Evolutionary conservation across 306 rosid species (phyloP).

Genomic region (Mucuna pruriens): DNA sequence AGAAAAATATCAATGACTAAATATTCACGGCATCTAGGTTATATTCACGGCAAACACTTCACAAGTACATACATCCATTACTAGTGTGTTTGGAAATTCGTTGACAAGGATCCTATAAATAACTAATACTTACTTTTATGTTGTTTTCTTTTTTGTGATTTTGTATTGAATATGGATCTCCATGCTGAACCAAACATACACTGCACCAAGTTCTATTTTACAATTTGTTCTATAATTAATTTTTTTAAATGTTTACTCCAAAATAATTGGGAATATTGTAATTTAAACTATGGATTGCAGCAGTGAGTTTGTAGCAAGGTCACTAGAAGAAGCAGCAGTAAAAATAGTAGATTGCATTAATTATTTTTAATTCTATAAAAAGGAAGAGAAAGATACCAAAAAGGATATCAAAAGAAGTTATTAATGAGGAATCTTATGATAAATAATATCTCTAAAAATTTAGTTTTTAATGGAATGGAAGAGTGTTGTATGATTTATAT

Average conservation of each 20-base stretch:
- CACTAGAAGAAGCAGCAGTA: not conserved
- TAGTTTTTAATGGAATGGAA: not conserved
- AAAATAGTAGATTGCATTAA: not conserved
- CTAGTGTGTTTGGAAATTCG: no score
- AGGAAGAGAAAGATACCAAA: not conserved
- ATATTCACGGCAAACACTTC: not conserved
- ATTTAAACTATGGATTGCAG: no score
- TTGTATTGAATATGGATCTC: no score
- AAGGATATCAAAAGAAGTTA: not conserved
- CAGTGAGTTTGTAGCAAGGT: no score
- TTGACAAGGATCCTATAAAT: no score
- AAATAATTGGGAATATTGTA: not conserved
- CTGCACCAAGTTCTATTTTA: not conserved
- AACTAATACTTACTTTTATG: no score
- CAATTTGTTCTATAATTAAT: not conserved
- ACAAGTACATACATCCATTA: not conserved
- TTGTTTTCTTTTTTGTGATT: no score
- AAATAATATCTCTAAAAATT: not conserved
- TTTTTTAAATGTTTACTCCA: not conserved
- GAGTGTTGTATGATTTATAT: not conserved
- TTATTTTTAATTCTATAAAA: not conserved
- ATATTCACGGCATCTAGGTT: no score
- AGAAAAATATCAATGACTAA: no score
- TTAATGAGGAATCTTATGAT: not conserved
- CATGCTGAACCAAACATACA: no score